Evolutionary conservation across 1,284 basidiomycete species (phyloP).

Genomic region (Vanrija sp.): DNA sequence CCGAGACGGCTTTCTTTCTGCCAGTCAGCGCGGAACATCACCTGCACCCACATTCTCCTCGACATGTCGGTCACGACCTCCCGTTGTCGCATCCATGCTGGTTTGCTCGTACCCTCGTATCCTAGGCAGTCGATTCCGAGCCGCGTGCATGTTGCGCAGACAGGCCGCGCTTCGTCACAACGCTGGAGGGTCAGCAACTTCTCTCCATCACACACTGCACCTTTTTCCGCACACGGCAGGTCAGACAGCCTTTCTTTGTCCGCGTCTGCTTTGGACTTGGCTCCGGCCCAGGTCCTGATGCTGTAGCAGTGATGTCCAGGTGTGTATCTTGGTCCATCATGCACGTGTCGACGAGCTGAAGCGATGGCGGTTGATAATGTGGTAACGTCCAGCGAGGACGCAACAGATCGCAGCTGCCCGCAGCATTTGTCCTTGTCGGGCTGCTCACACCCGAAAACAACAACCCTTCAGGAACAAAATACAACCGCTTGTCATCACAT

Average conservation of each 20-base stretch:
- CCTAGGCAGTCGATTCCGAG: constrained; percentile 78
- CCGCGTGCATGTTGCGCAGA: constrained; percentile 69
- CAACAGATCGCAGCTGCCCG: too few species aligned
- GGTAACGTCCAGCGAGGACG: too few species aligned
- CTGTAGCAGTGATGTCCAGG: too few species aligned
- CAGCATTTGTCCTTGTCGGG: too few species aligned
- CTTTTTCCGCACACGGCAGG: constrained; percentile 24
- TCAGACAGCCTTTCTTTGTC: constrained; percentile 22
- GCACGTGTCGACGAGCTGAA: too few species aligned
- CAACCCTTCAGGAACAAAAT: too few species aligned
- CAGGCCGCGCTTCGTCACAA: constrained; percentile 68
- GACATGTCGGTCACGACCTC: constrained; percentile 4
- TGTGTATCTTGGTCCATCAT: too few species aligned
- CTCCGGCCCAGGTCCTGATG: too few species aligned
- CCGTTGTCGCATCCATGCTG: constrained; percentile 65
- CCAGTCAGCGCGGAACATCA: background rate
- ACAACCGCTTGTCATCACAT: too few species aligned
- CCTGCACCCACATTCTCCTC: constrained; percentile 7
- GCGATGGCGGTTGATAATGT: too few species aligned
- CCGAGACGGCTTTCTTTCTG: constrained; percentile 4
- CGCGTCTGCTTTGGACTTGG: background rate
- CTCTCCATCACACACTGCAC: background rate
- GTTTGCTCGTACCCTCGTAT: constrained; percentile 68
- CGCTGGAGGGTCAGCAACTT: constrained; percentile 55
- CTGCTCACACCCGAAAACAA: too few species aligned